phyloP scores from a whole-genome alignment of 176 grass and related monocot species.

The Ananas comosus region DNA sequence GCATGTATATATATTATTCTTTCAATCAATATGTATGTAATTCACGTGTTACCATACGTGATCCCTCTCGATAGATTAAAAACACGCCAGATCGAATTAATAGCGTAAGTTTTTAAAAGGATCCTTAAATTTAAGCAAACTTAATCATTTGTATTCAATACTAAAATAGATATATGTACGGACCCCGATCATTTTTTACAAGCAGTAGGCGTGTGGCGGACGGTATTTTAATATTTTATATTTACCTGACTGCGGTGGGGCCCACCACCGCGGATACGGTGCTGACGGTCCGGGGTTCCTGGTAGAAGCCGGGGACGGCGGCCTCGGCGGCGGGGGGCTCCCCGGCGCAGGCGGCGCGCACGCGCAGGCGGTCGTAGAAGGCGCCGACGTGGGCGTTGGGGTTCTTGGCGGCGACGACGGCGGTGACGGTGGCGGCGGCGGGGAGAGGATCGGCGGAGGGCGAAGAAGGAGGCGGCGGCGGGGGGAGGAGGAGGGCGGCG shows the following conservation, averaged over 20 bases:
- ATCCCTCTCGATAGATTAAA: too few relatives aligned
- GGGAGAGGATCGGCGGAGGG: neutral
- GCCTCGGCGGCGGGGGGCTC: constrained; percentile 24
- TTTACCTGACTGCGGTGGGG: neutral
- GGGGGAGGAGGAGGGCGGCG: constrained; percentile 21
- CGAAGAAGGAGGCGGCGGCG: neutral
- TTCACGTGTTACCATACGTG: too few relatives aligned
- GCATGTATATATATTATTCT: too few relatives aligned
- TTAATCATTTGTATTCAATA: too few relatives aligned
- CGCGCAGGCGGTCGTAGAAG: constrained; percentile 48
- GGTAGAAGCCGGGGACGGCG: constrained; percentile 34
- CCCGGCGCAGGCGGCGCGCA: constrained; percentile 40
- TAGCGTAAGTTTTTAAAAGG: too few relatives aligned
- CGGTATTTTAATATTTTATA: too few relatives aligned
- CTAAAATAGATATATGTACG: too few relatives aligned
- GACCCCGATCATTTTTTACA: too few relatives aligned
- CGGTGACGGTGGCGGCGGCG: constrained; percentile 29
- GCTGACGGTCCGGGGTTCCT: constrained; percentile 30
- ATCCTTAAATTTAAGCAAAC: too few relatives aligned
- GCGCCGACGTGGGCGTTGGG: constrained; percentile 55
- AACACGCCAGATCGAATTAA: too few relatives aligned
- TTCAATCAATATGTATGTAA: too few relatives aligned
- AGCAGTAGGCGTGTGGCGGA: neutral
- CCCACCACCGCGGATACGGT: constrained; percentile 20
- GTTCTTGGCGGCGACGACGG: constrained; percentile 50